Percentiles rank a stretch among this genome's conserved stretches.
These are phyloP conservation scores for Pyricularia pennisetigena DNA, from an alignment of 2,329 filamentous ascomycete genomes.

Conservation along the genomic window DNA sequence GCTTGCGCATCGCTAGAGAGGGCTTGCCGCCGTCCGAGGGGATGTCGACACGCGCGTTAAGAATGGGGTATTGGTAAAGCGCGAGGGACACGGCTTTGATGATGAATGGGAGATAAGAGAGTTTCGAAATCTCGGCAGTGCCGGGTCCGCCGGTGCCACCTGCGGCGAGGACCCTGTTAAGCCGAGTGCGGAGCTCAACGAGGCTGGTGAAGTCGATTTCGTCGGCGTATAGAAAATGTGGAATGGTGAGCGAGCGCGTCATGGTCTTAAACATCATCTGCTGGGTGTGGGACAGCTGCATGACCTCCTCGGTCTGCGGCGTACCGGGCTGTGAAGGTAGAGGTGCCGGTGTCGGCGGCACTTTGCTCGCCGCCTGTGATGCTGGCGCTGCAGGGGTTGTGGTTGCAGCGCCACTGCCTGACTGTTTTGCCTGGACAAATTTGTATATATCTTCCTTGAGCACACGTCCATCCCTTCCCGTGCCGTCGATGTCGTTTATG, in stretches of 20 bases:
- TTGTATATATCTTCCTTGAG: conserved; percentile 83
- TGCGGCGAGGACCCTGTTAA: conserved; percentile 54
- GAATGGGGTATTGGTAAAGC: conserved; percentile 69
- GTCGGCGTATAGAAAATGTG: conserved; percentile 92
- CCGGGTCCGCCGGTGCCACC: conserved; percentile 19
- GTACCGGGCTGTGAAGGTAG: conserved; percentile 20
- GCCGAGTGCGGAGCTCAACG: conserved; percentile 58
- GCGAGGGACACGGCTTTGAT: conserved; percentile 90
- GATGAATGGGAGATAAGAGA: conserved; percentile 90
- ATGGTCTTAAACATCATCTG: conserved; percentile 95
- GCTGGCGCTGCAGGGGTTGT: conserved; percentile 7
- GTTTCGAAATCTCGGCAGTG: conserved; percentile 47
- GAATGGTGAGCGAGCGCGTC: conserved; percentile 83
- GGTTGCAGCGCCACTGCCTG: conserved; percentile 16
- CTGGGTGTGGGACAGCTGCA: conserved; percentile 69
- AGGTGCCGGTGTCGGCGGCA: conserved; percentile 13
- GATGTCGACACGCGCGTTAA: conserved; percentile 77
- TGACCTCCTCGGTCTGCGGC: conserved; percentile 56
- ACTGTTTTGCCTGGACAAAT: conserved; percentile 48
- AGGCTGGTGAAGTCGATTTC: conserved; percentile 75
- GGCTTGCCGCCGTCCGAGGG: conserved; percentile 47
- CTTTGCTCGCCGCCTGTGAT: conserved; percentile 5
- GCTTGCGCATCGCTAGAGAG: conserved; percentile 63
- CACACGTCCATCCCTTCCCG: conserved; percentile 83
- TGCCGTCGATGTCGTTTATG: conserved; percentile 71